Percentiles rank a stretch among this genome's conserved stretches.
Evolutionary conservation across 768 basidiomycete species (phyloP).

Genomic region (Russula sp.): DNA sequence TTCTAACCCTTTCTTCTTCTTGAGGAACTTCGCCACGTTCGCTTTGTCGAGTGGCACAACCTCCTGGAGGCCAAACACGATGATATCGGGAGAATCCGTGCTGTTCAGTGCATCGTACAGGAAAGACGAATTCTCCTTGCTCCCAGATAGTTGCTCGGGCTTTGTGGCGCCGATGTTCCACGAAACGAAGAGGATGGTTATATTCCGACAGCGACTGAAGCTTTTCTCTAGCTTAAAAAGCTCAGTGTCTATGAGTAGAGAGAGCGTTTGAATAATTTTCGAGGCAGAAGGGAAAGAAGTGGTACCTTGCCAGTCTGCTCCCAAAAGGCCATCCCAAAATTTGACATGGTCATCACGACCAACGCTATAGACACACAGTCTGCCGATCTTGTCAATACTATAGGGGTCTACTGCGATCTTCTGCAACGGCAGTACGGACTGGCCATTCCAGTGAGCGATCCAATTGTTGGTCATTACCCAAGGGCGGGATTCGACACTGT

Average conservation of each 20-base stretch:
- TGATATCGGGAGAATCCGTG: slow-evolving; percentile 75
- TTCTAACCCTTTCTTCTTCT: slow-evolving; percentile 58
- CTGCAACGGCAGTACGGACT: slow-evolving; percentile 44
- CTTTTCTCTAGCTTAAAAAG: slow-evolving; percentile 64
- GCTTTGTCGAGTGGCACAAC: slow-evolving; percentile 95
- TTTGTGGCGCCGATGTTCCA: slow-evolving; percentile 93
- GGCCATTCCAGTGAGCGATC: slow-evolving; percentile 59
- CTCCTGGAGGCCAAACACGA: slow-evolving; percentile 94
- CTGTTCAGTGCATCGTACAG: slow-evolving; percentile 68
- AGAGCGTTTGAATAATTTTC: not conserved
- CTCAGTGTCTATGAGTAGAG: slow-evolving; percentile 51
- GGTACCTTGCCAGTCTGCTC: slow-evolving; percentile 83
- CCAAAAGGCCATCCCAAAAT: slow-evolving; percentile 88
- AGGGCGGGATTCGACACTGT: slow-evolving; percentile 63
- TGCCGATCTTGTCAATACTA: slow-evolving; percentile 60
- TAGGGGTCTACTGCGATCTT: slow-evolving; percentile 62
- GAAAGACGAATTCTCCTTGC: slow-evolving; percentile 70
- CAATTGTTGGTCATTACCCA: slow-evolving; percentile 87
- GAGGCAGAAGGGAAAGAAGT: not conserved
- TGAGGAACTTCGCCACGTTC: slow-evolving; percentile 84
- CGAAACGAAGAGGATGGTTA: slow-evolving; percentile 73
- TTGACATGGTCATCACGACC: slow-evolving; percentile 66
- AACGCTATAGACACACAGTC: slow-evolving; percentile 65
- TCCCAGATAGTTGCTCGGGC: slow-evolving; percentile 62
- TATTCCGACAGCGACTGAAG: slow-evolving; percentile 72